Base-by-base conservation (phyloP, 1,284 basidiomycete genomes). In the Tylopilus sp. region DNA sequence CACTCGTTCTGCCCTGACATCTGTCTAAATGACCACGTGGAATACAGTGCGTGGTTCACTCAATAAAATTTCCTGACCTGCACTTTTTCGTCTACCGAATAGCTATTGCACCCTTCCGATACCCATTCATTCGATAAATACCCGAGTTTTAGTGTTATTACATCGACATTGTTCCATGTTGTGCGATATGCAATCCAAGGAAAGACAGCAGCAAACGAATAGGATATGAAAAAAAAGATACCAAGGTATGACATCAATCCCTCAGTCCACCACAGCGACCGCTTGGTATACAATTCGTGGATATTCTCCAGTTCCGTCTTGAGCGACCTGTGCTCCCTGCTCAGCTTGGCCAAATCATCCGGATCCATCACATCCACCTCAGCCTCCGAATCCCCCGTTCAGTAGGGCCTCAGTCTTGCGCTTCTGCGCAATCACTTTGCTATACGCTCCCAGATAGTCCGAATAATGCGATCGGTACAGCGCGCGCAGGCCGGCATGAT, bases 391-490 rank as follows among this genome's bases (percentile, higher is more conserved):
- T 80, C n/a, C 76, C n/a, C 76, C 76, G 10, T 80, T 79, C 47
- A 80, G 19, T 12, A 80, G 70, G 4, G 79, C 79, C 57, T 79
- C 78, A 38, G 89, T 80, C 70, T 84, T 86, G 53, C 77, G 75
- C 69, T 84, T 84, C 74, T 89, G 84, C 16, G 79, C 77, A 38
- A 82, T 72, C 53, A 90, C 73, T 71, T 82, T 80, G 55, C 82
- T 76, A 66, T 86, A 86, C 24, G 81, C 76, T 3, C 74, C 72
- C 57, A 89, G 69, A 69, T 91, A 91, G 52, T 83, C 79, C 22
- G 78, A 60, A 68, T 89, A 92, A 36, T 81, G 81, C 36, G 76
- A 67, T 38, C 81, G 81, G 67, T 91, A 92, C 60, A 83, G 81
- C 38, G 78, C 77, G 22, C 88, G 85, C 47, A 92, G 81, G 29